Percentiles rank a stretch among this genome's conserved stretches.
Conservation (phyloP, 495 filamentous ascomycete species). For the Xylaria castorea region DNA sequence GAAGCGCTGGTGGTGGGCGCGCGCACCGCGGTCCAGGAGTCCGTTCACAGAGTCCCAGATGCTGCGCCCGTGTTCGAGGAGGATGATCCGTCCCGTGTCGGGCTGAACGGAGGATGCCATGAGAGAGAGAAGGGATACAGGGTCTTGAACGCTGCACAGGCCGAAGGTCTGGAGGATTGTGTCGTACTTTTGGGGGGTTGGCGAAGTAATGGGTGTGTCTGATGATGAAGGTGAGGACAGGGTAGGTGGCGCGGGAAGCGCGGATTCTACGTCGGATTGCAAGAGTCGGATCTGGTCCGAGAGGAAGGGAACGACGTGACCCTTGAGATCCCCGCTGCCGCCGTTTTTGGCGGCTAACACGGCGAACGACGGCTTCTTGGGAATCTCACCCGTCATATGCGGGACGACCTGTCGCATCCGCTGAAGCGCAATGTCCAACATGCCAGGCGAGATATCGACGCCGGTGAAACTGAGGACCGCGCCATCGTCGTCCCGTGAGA, state of each 20-base stretch:
- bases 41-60: conserved; percentile 78
- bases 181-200: conserved; percentile 65
- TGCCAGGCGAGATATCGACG: conserved; percentile 51
- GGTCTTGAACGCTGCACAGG: conserved; percentile 82
- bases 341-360: conserved; percentile 32
- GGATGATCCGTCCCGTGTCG: conserved; percentile 73
- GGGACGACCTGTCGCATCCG: conserved; percentile 43
- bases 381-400: conserved; percentile 38
- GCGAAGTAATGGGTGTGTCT: background rate
- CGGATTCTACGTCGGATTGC: conserved; percentile 45
- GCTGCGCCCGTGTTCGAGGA: conserved; percentile 91
- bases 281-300: conserved; percentile 46
- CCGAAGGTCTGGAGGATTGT: conserved; percentile 94
- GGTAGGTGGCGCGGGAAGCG: conserved; percentile 36
- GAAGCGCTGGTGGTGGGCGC: conserved; percentile 78
- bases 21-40: conserved; percentile 77
- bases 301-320: conserved; percentile 42
- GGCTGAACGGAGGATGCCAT: conserved; percentile 59
- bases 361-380: conserved; percentile 41
- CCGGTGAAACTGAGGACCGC: conserved; percentile 52
- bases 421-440: conserved; percentile 51
- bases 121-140: conserved; percentile 68
- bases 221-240: conserved; percentile 18
- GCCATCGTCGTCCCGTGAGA: conserved; percentile 24
- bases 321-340: conserved; percentile 2